Conservation (phyloP, 2,329 filamentous ascomycete genomes). For the Exophiala lecanii-corni region DNA sequence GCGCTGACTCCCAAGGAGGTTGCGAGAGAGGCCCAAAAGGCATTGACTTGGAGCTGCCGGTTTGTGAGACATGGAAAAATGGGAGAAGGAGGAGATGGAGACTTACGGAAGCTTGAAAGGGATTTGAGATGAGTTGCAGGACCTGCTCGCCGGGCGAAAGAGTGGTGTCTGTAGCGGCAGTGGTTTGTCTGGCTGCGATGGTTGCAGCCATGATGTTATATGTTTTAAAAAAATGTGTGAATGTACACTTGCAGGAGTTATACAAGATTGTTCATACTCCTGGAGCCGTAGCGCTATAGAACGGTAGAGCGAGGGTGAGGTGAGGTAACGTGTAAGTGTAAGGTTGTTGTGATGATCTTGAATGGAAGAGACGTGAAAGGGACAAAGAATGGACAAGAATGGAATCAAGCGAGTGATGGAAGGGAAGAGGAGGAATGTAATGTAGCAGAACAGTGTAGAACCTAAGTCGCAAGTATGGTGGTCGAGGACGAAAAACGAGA, state of each 20-base stretch:
- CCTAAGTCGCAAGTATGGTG: too few species aligned
- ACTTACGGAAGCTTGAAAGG: slow-evolving; percentile 42
- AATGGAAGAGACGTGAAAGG: too few species aligned
- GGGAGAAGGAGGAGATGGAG: background rate
- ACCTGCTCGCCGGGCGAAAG: slow-evolving; percentile 34
- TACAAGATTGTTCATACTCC: background rate
- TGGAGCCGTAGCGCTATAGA: too few species aligned
- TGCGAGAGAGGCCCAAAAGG: slow-evolving; percentile 72
- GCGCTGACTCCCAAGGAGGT: slow-evolving; percentile 73
- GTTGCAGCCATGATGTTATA: slow-evolving; percentile 16
- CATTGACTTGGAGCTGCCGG: slow-evolving; percentile 51
- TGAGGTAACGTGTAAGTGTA: too few species aligned
- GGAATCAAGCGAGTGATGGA: too few species aligned
- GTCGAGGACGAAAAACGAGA: too few species aligned
- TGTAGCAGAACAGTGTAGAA: too few species aligned
- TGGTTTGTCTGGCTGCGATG: slow-evolving; percentile 15
- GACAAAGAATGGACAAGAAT: too few species aligned
- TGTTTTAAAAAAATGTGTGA: background rate
- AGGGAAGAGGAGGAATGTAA: too few species aligned
- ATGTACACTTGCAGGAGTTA: background rate
- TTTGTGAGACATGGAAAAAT: slow-evolving; percentile 10
- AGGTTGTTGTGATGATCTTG: too few species aligned
- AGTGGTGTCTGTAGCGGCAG: slow-evolving; percentile 7
- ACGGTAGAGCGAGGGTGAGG: too few species aligned
- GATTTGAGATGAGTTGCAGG: slow-evolving; percentile 41